Evolutionary conservation across 441 rosid genomes (phyloP), one percentile per base, ranked within the genome.

Genomic region (Cnidoscolus chayamansa): DNA sequence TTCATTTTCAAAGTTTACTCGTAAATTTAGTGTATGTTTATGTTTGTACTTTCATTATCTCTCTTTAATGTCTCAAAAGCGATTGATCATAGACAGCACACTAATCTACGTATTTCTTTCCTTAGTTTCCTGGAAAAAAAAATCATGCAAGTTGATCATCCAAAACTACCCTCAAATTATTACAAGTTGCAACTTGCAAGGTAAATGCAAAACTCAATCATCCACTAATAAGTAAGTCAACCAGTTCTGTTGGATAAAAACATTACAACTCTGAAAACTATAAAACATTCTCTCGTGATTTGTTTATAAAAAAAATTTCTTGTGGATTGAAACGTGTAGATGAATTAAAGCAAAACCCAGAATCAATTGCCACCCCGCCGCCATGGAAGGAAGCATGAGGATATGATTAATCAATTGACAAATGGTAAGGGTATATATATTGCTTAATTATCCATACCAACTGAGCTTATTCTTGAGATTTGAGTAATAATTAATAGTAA

Each of bases 351-450:
- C 10, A 56, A 32, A 49, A 17, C 10, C 37, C 0, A 59, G 30
- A 30, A 54, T 15, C 11, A 30, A 12, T 20, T 6, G 64, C 64
- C 53, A 30, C 25, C 65, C 17, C 65, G 57, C 17, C 65, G 57
- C 20, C 56, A 47, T 30, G 49, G 64, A 69, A 68, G 19, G 50
- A 69, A 54, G 13, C 50, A 69, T 63, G 55, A 63, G 62, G 61
- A 67, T 51, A 67, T 67, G n/a, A 74, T 74, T 61, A 25, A 60
- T 40, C 6, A 2, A 49, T 12, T 7, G 57, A 19, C 2, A 1
- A 70, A 72, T 62, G 35, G 37, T 67, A 25, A 25, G 25, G 25
- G 25, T 25, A 25, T 71, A 3, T 40, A 3, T 40, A 3, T 40
- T 40, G 6, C 7, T 40, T 40, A 5, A 40, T 40, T 5, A 3